phyloP scores from a whole-genome alignment of 176 grass and related monocot genomes.

The Cymbopogon citratus region DNA sequence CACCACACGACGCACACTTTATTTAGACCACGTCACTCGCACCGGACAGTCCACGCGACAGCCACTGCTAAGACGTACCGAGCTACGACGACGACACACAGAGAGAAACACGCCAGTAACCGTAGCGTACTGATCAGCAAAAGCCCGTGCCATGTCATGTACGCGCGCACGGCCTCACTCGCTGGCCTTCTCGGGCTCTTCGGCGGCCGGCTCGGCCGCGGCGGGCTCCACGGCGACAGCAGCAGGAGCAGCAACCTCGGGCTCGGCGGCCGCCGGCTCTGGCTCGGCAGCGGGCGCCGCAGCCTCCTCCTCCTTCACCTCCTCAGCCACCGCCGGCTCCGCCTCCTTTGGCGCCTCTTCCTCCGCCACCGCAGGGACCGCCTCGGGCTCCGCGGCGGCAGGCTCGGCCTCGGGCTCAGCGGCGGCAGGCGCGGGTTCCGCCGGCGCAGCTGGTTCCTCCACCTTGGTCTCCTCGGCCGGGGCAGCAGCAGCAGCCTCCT shows the following conservation, averaged over 20 bases:
- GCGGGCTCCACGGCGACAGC: not conserved
- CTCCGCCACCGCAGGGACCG: not conserved
- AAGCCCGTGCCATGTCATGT: conserved; percentile 15
- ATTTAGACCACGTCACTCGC: conserved; percentile 34
- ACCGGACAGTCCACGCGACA: not conserved
- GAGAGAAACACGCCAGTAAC: not conserved
- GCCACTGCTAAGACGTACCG: not conserved
- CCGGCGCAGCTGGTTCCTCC: not conserved
- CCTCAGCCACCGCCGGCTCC: not conserved
- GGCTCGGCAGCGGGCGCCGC: conserved; percentile 4
- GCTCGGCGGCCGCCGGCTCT: not conserved
- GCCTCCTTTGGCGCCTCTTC: conserved; percentile 16
- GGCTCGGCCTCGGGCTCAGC: not conserved
- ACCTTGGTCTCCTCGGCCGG: conserved; percentile 22
- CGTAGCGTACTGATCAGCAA: not conserved
- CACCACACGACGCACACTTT: conserved; percentile 18
- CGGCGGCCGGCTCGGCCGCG: not conserved
- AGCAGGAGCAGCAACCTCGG: conserved; percentile 2
- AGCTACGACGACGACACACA: not conserved
- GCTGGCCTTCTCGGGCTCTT: not conserved
- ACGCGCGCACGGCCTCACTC: not conserved
- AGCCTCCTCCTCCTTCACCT: not conserved
- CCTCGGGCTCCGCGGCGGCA: not conserved
- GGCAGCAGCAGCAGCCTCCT: not conserved
- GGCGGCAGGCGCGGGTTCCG: not conserved